Conservation (phyloP, 345 rosid genomes). For the Chamaenerion angustifolium region DNA sequence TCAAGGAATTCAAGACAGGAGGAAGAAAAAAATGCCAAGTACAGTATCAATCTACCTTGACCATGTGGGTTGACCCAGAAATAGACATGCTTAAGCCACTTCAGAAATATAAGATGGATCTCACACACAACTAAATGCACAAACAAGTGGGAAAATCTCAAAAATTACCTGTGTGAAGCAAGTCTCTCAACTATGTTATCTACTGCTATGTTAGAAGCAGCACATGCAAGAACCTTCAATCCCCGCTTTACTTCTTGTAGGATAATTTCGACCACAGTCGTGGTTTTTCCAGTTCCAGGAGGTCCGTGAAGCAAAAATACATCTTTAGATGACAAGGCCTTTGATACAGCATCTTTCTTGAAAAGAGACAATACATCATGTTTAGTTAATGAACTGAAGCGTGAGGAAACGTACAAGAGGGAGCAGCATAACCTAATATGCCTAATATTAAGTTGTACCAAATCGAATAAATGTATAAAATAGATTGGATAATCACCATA, state of each 20-base stretch:
- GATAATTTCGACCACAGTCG: conserved; percentile 85
- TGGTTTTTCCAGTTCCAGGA: conserved; percentile 99
- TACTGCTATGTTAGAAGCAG: conserved; percentile 96
- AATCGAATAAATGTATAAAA: background rate
- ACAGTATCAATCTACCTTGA: background rate
- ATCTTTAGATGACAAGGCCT: conserved; percentile 74
- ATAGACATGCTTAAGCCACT: background rate
- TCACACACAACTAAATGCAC: background rate
- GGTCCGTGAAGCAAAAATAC: conserved; percentile 91
- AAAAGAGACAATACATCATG: background rate
- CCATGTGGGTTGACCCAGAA: too few relatives aligned
- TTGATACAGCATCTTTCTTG: conserved; percentile 73
- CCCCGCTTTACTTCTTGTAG: conserved; percentile 92
- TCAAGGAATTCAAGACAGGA: background rate
- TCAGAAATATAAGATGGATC: background rate
- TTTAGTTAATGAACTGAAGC: conserved; percentile 1
- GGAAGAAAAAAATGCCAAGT: background rate
- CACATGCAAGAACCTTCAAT: conserved; percentile 92
- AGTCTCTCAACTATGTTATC: conserved; percentile 97
- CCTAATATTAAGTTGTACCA: too few relatives aligned
- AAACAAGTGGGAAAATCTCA: conserved; percentile 1
- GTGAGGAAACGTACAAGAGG: conserved; percentile 2
- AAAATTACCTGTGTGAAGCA: conserved; percentile 62
- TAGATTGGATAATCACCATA: background rate
- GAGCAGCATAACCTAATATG: background rate